These are phyloP conservation scores for Poa pratensis DNA, from an alignment of 176 grass and related monocot species.

Conservation along the genomic window DNA sequence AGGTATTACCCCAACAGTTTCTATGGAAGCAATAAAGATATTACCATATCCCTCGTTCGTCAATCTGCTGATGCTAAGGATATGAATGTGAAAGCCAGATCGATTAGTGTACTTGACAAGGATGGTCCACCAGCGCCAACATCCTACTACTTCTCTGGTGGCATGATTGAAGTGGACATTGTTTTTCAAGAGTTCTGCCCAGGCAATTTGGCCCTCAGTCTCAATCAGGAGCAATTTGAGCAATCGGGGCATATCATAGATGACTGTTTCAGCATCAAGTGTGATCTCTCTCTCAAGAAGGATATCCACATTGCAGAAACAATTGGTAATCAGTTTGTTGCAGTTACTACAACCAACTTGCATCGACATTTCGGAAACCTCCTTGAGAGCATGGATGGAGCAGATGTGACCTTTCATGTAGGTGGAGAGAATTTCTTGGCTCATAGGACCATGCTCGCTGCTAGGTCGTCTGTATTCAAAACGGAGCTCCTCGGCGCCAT, in stretches of 20 bases:
- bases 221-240: too few species aligned
- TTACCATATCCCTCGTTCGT: neutral
- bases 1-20: neutral
- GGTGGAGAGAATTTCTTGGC: neutral
- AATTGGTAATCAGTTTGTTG: neutral
- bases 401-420: conserved; percentile 20
- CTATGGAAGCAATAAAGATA: accelerated
- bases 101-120: neutral
- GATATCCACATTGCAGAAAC: neutral
- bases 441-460: neutral
- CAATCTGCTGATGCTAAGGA: neutral
- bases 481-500: neutral
- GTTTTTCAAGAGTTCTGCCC: too few species aligned
- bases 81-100: neutral
- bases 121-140: neutral
- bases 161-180: too few species aligned
- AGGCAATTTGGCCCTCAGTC: too few species aligned
- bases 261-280: neutral
- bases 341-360: neutral
- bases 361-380: neutral
- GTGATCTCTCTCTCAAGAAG: neutral
- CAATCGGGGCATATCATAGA: neutral
- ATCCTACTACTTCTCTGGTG: neutral
- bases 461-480: neutral
- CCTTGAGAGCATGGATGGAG: conserved; percentile 17